phyloP scores from a whole-genome alignment of 257 asterid species.

The Ehretia macrophylla region DNA sequence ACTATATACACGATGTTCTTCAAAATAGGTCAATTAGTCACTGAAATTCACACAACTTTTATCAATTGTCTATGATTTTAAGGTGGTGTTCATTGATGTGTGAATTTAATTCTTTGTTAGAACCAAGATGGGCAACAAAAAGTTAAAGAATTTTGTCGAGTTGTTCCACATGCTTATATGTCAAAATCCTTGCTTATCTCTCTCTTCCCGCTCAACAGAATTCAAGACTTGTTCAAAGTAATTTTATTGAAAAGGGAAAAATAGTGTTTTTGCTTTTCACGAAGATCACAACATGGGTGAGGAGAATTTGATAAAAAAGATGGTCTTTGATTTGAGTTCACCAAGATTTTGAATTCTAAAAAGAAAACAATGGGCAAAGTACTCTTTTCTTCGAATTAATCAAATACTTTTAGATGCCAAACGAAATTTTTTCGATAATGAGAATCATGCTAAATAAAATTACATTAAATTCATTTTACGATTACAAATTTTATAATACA shows the following conservation, averaged over 20 bases:
- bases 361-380: too few relatives aligned
- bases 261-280: background rate
- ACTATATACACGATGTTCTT: slow-evolving; percentile 52
- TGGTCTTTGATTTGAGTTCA: too few relatives aligned
- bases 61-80: slow-evolving; percentile 6
- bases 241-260: background rate
- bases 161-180: background rate
- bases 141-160: background rate
- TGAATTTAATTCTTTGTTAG: background rate
- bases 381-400: too few relatives aligned
- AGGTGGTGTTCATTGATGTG: slow-evolving; percentile 9
- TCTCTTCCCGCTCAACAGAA: background rate
- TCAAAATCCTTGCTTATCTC: background rate
- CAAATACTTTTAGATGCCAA: too few relatives aligned
- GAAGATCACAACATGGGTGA: too few relatives aligned
- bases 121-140: slow-evolving; percentile 8
- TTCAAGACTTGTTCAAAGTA: background rate
- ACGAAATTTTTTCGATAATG: too few relatives aligned
- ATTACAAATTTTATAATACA: too few relatives aligned
- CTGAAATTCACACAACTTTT: slow-evolving; percentile 43
- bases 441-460: too few relatives aligned
- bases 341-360: too few relatives aligned
- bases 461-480: too few relatives aligned
- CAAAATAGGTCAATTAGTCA: slow-evolving; percentile 22
- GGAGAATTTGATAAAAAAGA: too few relatives aligned